Percentiles rank a stretch among this genome's conserved stretches.
Conservation (phyloP, 805 yeast species). For the Zygoascus flipseniorum region DNA sequence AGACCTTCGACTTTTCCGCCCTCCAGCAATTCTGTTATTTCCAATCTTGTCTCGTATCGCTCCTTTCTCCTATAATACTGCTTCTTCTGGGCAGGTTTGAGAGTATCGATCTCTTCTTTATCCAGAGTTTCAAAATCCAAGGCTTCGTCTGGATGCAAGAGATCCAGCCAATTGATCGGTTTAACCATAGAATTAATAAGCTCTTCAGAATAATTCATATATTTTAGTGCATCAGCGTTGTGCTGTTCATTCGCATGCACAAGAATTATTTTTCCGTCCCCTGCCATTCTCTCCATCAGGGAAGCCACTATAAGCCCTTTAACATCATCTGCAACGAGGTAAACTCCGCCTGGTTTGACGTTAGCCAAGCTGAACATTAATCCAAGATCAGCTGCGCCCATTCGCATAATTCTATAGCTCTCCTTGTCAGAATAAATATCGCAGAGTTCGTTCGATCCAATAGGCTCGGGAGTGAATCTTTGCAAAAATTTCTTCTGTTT, state of each 20-base stretch:
- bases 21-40: slow-evolving; percentile 37
- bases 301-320: slow-evolving; percentile 84
- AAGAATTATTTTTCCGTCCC: slow-evolving; percentile 58
- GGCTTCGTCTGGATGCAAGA: slow-evolving; percentile 66
- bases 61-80: slow-evolving; percentile 61
- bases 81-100: slow-evolving; percentile 52
- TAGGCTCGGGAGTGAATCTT: slow-evolving; percentile 70
- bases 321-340: slow-evolving; percentile 86
- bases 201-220: slow-evolving; percentile 49
- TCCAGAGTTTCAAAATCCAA: slow-evolving; percentile 35
- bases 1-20: slow-evolving; percentile 63
- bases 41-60: slow-evolving; percentile 35
- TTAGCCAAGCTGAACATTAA: slow-evolving; percentile 70
- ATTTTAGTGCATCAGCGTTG: slow-evolving; percentile 60
- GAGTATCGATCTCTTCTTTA: slow-evolving; percentile 43
- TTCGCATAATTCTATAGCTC: slow-evolving; percentile 58
- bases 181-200: slow-evolving; percentile 48
- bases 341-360: slow-evolving; percentile 82
- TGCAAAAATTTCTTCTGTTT: slow-evolving; percentile 87
- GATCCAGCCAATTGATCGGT: slow-evolving; percentile 69
- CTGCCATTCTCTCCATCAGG: slow-evolving; percentile 81
- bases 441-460: slow-evolving; percentile 62
- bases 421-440: slow-evolving; percentile 75
- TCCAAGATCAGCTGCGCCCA: slow-evolving; percentile 81
- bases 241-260: slow-evolving; percentile 93